These are phyloP conservation scores for Eimeria necatrix DNA, from an alignment of 169 alveolate genomes.

Conservation along the genomic window DNA sequence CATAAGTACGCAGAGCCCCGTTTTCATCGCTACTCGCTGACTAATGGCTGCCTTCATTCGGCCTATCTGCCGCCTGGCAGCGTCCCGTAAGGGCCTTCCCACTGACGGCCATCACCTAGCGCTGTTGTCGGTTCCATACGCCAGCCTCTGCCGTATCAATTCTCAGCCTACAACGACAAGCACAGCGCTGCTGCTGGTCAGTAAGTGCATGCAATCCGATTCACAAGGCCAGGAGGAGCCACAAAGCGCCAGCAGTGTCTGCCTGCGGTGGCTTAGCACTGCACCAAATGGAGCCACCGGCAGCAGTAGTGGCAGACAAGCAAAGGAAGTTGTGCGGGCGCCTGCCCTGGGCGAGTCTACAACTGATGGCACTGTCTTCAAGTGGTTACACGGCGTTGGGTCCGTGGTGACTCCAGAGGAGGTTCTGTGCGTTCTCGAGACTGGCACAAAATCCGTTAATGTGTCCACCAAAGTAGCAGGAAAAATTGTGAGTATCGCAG, in stretches of 20 bases:
- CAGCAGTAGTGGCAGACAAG: not conserved
- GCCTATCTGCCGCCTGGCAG: too few species aligned
- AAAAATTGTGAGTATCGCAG: slow-evolving; percentile 47
- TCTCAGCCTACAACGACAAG: too few species aligned
- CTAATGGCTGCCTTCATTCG: too few species aligned
- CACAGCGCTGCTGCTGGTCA: too few species aligned
- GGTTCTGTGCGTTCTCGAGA: slow-evolving; percentile 95
- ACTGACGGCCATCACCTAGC: not conserved
- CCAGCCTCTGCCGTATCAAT: too few species aligned
- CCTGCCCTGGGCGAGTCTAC: slow-evolving; percentile 94
- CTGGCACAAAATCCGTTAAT: slow-evolving; percentile 93
- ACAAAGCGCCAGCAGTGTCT: not conserved
- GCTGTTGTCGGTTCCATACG: not conserved
- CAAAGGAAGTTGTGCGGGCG: slow-evolving; percentile 75
- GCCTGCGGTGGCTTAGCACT: not conserved
- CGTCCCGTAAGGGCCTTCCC: not conserved
- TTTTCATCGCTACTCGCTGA: too few species aligned
- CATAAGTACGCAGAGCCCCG: not conserved
- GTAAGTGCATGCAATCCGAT: too few species aligned
- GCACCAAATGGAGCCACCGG: not conserved
- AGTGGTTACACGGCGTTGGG: slow-evolving; percentile 92
- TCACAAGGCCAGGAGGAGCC: too few species aligned
- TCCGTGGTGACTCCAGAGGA: slow-evolving; percentile 95
- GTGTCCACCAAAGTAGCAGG: slow-evolving; percentile 73
- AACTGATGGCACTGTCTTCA: slow-evolving; percentile 91